These are phyloP conservation scores for Rhytidiadelphus loreus DNA, from an alignment of 225 moss, liverwort and hornwort species.

Conservation along the genomic window DNA sequence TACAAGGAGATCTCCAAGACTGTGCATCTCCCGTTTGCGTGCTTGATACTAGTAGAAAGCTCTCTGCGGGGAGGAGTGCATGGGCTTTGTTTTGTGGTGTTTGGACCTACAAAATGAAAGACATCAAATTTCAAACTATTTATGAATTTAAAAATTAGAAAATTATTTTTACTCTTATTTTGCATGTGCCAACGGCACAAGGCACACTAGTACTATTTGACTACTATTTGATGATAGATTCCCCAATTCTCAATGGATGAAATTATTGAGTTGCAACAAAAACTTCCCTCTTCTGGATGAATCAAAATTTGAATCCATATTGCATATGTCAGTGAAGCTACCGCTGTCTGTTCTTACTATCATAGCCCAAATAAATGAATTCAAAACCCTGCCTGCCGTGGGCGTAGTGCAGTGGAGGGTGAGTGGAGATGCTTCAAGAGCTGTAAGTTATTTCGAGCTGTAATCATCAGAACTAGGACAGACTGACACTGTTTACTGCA, in stretches of 20 bases:
- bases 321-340: background rate
- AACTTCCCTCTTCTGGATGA: background rate
- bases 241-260: background rate
- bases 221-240: background rate
- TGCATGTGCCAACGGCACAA: too few species aligned
- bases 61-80: too few species aligned
- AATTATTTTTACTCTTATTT: too few species aligned
- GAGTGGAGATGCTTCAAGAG: background rate
- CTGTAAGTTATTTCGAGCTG: background rate
- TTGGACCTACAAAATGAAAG: too few species aligned
- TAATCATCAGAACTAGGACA: background rate
- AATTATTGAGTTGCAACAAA: background rate
- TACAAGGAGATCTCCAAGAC: too few species aligned
- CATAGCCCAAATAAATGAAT: background rate
- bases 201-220: too few species aligned
- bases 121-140: too few species aligned
- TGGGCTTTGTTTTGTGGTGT: too few species aligned
- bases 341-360: too few species aligned
- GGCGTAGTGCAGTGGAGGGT: background rate
- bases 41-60: too few species aligned
- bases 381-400: background rate
- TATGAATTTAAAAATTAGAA: too few species aligned
- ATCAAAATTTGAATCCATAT: background rate
- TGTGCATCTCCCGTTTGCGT: too few species aligned
- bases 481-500: background rate